Evolutionary conservation across 768 basidiomycete species (phyloP).

Genomic region (Kwoniella europaea): DNA sequence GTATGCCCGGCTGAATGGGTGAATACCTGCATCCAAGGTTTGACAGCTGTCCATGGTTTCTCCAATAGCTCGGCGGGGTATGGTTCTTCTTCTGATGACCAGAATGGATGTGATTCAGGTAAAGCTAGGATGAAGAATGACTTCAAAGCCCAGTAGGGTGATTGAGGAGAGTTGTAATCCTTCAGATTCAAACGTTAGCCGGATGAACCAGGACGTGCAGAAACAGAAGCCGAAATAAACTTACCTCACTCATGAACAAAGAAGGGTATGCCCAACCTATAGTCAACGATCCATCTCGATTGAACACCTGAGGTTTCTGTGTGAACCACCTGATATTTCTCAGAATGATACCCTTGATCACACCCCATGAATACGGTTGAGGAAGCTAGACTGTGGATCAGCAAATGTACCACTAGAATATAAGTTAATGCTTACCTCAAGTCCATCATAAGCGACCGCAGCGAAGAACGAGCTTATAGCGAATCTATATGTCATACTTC

Average conservation of each 20-base stretch:
- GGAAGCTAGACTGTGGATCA: constrained; percentile 63
- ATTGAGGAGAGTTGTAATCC: constrained; percentile 63
- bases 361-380: constrained; percentile 71
- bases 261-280: constrained; percentile 75
- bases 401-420: background rate
- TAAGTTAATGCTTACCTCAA: constrained; percentile 23
- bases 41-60: constrained; percentile 21
- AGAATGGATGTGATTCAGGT: constrained; percentile 73
- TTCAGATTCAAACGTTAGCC: constrained; percentile 57
- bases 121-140: constrained; percentile 72
- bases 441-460: constrained; percentile 35
- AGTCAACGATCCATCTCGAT: constrained; percentile 71
- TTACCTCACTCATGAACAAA: constrained; percentile 74
- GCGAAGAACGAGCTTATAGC: constrained; percentile 63
- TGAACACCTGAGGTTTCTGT: constrained; percentile 63
- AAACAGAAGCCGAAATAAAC: constrained; percentile 47
- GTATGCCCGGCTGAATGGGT: constrained; percentile 61
- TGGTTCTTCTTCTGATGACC: constrained; percentile 69
- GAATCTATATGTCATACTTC: constrained; percentile 76
- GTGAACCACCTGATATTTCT: constrained; percentile 76
- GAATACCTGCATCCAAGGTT: constrained; percentile 43
- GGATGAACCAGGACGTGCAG: too few species aligned
- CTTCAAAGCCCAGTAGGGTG: constrained; percentile 81
- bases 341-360: constrained; percentile 73
- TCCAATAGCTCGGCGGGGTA: constrained; percentile 64